Base-by-base conservation (phyloP, 768 basidiomycete species). In the Sistotremastrum suecicum region DNA sequence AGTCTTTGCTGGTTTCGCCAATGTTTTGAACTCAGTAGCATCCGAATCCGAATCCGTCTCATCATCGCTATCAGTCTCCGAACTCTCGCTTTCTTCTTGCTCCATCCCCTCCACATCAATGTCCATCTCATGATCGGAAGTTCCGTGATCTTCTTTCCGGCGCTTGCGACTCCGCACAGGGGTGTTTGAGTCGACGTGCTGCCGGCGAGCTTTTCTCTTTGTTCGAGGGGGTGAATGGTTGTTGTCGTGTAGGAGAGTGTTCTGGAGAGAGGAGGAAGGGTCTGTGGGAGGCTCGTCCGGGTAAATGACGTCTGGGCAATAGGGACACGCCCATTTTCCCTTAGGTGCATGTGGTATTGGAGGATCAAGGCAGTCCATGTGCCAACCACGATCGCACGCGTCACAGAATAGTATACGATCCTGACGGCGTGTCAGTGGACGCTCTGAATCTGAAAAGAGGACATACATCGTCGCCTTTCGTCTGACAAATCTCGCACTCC, bases 331-430 rank as follows among this genome's bases (percentile, higher is more conserved):
- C 83, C 83, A 90, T 58, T 70, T 69, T 53, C 87, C 88, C 35
- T 77, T 71, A 2, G 91, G 91, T 34, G 78, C 67, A 47, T 75
- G 67, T 45, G 70, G 63, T 10, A 95, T 64, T 0, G 84, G 80
- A 34, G 90, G 88, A 35, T 64, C 53, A 46, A 90, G 69, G 60
- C 85, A 91, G 52, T 79, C 74, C 71, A 79, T 77, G 61, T 91
- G 87, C 83, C 84, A 89, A 34, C 86, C 89, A 72, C 89, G 71
- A 68, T 98, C 94, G 62, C 94, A 98, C 46, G 69, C 75, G 69
- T 98, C 94, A 60, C 94, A 98, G 54, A 97, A 83, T 44, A 98
- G 61, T 51, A 95, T 80, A 44, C 75, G 73, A 44, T 72, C 77
- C 86, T 92, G 57, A 45, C 31, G 31, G 41, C 34, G 43, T 7